Evolutionary conservation across 306 rosid species (phyloP), one percentile per base, ranked within the genome.

Genomic region (Vigna hirtella): DNA sequence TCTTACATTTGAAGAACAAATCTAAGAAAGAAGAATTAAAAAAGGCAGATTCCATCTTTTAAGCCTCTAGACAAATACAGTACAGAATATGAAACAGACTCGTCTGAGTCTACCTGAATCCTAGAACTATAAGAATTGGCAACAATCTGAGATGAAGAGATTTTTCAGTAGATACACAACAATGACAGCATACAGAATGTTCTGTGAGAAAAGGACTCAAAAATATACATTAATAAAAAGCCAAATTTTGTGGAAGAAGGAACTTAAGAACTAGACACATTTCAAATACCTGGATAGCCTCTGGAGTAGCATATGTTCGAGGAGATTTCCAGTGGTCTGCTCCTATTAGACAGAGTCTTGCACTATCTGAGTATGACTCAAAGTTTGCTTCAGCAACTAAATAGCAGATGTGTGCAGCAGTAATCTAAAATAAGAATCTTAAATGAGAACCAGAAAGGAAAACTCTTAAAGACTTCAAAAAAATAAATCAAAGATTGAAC

Each of bases 371-470:
- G 85, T 87, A 89, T 57, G 89, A 65, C 85, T 92, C 97, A 10
- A 94, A 94, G 81, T 90, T 92, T 67, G 97, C 97, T 83, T 94
- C 97, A 7, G 98, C 97, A 77, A 94, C 89, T 78, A 94, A 83
- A 86, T 94, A 94, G 88, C 98, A 94, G 69, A 94, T 94, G 85
- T 94, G 98, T 47, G 98, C 97, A 62, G 95, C 98, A 70, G 90
- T 84, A 74, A 91, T 87, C 98, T 95, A 85, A 84, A 78, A 86
- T 51, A 79, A 28, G 74, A 38, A 68, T 22, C 45, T 59, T 81
- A 74, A 65, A 49, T 87, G 49, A 84, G 85, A 79, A 62, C 57
- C 73, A 75, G 76, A 51, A 70, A 15, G 8, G 17, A 72, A 67
- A 82, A 6, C 9, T 12, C 38, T 18, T 42, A 1, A 67, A 22